Base-by-base conservation (phyloP, 306 rosid species). In the Prunus persica region DNA sequence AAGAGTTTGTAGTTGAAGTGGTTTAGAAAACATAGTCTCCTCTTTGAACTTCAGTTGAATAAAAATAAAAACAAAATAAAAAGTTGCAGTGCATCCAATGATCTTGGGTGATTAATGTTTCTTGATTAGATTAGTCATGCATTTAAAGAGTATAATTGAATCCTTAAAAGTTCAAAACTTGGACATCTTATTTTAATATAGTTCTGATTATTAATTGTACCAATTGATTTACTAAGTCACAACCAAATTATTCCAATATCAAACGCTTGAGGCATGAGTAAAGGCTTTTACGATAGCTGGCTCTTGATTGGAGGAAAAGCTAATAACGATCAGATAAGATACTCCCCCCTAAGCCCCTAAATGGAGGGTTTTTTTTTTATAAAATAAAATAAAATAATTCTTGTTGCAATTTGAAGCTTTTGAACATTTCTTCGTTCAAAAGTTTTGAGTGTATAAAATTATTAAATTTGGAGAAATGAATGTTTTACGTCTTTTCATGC, bases 401-500 rank as follows among this genome's bases (percentile, higher is more conserved):
- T 69, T 69, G 65, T 34, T 65, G 55, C 73, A 28, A 19, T 49
- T 68, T 58, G 55, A 80, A 80, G 69, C 51, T 68, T 10, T 67
- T 58, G 79, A 80, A 73, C 0, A 32, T 28, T n/a, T 34, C 47
- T 7, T 65, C 22, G 34, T 18, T n/a, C 11, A 46, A 3, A 30
- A 11, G 25, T 55, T 71, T 58, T 3, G 15, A 19, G n/a, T 2
- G 22, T 25, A 66, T 54, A 34, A 18, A 60, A 27, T 7, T 20
- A 10, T n/a, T 1, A 12, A 5, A 45, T 32, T 1, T 20, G 20
- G 24, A 7, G 45, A 46, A 13, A 50, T n/a, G 65, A 56, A 27
- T 70, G 74, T 51, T 65, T 61, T 76, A 77, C 82, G 79, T 74
- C 73, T 82, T 78, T 82, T 68, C 72, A 82, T 82, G 69, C 82